A percentile compares a stretch with the other conserved stretches of the same genome.
Conservation (phyloP, 805 yeast species). For the Candida nitratophila region DNA sequence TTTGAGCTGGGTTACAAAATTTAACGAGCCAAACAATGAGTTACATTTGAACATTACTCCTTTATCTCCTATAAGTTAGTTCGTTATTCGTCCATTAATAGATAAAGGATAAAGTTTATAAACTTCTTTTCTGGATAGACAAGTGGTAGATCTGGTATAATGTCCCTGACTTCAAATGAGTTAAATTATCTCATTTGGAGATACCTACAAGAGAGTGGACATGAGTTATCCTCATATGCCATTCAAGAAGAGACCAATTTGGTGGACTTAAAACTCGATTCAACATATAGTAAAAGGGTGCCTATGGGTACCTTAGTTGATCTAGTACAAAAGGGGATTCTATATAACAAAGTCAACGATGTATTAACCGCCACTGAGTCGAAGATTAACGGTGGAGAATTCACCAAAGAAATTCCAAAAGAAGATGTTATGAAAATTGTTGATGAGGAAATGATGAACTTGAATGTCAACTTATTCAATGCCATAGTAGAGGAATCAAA, state of each 20-base stretch:
- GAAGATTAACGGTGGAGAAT: slow-evolving; percentile 18
- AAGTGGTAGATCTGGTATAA: slow-evolving; percentile 15
- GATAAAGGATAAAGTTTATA: no score
- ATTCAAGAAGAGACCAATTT: slow-evolving; percentile 65
- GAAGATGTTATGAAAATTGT: background rate
- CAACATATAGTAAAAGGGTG: slow-evolving; percentile 36
- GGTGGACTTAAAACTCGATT: slow-evolving; percentile 36
- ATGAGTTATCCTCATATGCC: slow-evolving; percentile 72
- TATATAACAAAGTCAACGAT: slow-evolving; percentile 58
- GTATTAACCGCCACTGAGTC: background rate
- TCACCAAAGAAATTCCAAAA: no score
- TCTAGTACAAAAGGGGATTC: slow-evolving; percentile 79
- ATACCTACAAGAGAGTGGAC: slow-evolving; percentile 80
- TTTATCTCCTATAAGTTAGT: no score
- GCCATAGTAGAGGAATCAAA: slow-evolving; percentile 41
- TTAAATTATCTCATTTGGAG: slow-evolving; percentile 90
- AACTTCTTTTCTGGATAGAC: no score
- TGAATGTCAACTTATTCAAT: slow-evolving; percentile 44
- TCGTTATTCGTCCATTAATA: no score
- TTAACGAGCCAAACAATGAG: no score
- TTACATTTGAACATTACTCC: no score
- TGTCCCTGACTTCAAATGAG: slow-evolving; percentile 80
- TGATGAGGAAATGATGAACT: slow-evolving; percentile 18
- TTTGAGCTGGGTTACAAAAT: no score
- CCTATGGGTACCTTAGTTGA: slow-evolving; percentile 80